phyloP scores from a whole-genome alignment of 2,329 filamentous ascomycete species.

The Fusarium anguioides region DNA sequence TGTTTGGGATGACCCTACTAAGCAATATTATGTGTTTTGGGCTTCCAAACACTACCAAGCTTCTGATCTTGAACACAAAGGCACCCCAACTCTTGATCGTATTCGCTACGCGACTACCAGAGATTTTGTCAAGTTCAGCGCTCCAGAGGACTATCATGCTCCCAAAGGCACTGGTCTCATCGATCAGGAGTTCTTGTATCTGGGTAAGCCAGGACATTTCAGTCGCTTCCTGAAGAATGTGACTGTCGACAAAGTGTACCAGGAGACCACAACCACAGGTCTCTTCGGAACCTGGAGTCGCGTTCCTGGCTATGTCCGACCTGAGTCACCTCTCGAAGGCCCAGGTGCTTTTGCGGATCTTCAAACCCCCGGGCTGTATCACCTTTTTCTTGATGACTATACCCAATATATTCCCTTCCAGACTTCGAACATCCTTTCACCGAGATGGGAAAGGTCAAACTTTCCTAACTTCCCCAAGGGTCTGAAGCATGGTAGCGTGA shows the following conservation, averaged over 20 bases:
- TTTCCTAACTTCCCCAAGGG: slow-evolving; percentile 54
- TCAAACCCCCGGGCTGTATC: slow-evolving; percentile 48
- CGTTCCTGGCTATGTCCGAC: slow-evolving; percentile 50
- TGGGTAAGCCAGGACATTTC: slow-evolving; percentile 55
- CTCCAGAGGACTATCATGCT: slow-evolving; percentile 58
- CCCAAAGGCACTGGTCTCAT: slow-evolving; percentile 56
- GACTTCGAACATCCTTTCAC: slow-evolving; percentile 51
- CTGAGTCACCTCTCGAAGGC: slow-evolving; percentile 50
- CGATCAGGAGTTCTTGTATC: slow-evolving; percentile 60
- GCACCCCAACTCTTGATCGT: slow-evolving; percentile 52
- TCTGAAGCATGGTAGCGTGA: slow-evolving; percentile 61
- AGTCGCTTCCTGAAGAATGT: slow-evolving; percentile 64
- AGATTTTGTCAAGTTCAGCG: slow-evolving; percentile 61
- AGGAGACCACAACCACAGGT: slow-evolving; percentile 57
- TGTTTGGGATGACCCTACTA: slow-evolving; percentile 50
- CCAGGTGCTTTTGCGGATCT: slow-evolving; percentile 54
- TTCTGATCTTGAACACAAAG: slow-evolving; percentile 58
- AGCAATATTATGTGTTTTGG: slow-evolving; percentile 62
- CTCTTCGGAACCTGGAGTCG: slow-evolving; percentile 61
- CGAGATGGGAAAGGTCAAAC: slow-evolving; percentile 49
- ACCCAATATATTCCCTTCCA: slow-evolving; percentile 59
- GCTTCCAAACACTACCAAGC: slow-evolving; percentile 56
- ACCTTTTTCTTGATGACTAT: slow-evolving; percentile 59
- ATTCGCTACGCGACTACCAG: slow-evolving; percentile 63
- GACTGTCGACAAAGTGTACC: slow-evolving; percentile 59